Base-by-base conservation (phyloP, 1,139 yeast genomes). In the Hanseniaspora sp. region DNA sequence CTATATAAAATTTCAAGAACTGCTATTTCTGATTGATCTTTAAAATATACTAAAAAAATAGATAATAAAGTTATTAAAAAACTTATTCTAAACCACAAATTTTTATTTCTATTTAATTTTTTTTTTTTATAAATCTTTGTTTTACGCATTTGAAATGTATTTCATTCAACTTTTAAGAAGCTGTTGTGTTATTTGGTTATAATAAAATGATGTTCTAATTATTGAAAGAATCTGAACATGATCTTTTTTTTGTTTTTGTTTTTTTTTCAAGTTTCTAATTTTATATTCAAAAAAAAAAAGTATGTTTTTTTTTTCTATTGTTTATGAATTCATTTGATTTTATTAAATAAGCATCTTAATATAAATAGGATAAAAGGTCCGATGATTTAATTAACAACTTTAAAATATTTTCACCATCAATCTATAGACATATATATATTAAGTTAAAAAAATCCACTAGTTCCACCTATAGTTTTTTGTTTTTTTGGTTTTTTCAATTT, bases 371-470 rank as follows among this genome's bases (percentile, higher is more conserved):
- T 2, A 4, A 18, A 31, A 34, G 8, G 11, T 33, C 35, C 35
- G 35, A 33, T 33, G 35, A 5, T 33, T 33, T 15, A 11, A 33
- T 18, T 44, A 31, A 33, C 6, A 7, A 12, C 33, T 17, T 8
- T 28, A 11, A 38, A 38, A 30, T 38, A 23, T 23, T 23, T 4
- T 3, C 23, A 4, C 23, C 4, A 23, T 23, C 23, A 23, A 3
- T 23, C 2, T 23, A 23, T 23, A 23, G 23, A 23, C 4, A 23
- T 23, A 23, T 23, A 23, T 17, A 23, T 15, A 18, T 47, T 33
- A 40, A 1, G 8, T 15, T 41, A 48, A 34, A 48, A 48, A n/a
- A 49, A 49, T 17, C 53, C 53, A 37, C 53, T 49, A 1, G 31
- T 49, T 30, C 46, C 29, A 9, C 42, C 42, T 9, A 39, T 9